These are phyloP conservation scores for Tillandsia fasciculata DNA, from an alignment of 176 grass and related monocot species.

Conservation along the genomic window DNA sequence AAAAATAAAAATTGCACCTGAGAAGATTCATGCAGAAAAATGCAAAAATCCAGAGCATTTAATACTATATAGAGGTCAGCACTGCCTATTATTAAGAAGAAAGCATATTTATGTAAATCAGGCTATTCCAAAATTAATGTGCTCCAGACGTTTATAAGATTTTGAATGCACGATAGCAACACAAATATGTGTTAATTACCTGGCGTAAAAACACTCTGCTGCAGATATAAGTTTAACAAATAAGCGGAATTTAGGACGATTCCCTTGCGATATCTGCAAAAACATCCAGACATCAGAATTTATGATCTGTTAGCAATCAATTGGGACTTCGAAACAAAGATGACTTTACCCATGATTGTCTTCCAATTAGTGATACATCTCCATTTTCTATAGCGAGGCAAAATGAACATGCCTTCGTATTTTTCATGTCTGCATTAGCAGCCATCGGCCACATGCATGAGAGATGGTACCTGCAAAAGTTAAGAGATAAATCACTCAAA, in stretches of 20 bases:
- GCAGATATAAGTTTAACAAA: conserved; percentile 41
- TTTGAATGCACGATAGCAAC: no score
- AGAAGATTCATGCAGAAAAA: no score
- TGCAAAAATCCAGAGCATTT: no score
- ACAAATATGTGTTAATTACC: conserved; percentile 32
- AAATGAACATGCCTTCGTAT: conserved; percentile 42
- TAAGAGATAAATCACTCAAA: neutral
- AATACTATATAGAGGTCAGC: no score
- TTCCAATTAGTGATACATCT: conserved; percentile 38
- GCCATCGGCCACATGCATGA: conserved; percentile 38
- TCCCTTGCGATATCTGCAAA: conserved; percentile 52
- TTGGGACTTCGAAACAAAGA: neutral
- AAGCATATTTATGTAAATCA: no score
- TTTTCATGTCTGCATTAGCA: conserved; percentile 20
- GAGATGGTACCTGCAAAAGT: conserved; percentile 59
- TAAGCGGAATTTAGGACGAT: conserved; percentile 37
- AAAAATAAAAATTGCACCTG: no score
- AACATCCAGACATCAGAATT: conserved; percentile 19
- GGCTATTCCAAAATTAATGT: neutral
- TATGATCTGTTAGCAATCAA: neutral
- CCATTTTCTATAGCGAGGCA: conserved; percentile 63
- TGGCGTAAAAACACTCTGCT: conserved; percentile 40
- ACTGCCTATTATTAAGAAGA: no score
- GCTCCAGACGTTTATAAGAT: neutral
- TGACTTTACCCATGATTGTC: conserved; percentile 41